These are phyloP conservation scores for Zygosaccharomyces sapae DNA, from an alignment of 1,139 yeast genomes.

Conservation along the genomic window DNA sequence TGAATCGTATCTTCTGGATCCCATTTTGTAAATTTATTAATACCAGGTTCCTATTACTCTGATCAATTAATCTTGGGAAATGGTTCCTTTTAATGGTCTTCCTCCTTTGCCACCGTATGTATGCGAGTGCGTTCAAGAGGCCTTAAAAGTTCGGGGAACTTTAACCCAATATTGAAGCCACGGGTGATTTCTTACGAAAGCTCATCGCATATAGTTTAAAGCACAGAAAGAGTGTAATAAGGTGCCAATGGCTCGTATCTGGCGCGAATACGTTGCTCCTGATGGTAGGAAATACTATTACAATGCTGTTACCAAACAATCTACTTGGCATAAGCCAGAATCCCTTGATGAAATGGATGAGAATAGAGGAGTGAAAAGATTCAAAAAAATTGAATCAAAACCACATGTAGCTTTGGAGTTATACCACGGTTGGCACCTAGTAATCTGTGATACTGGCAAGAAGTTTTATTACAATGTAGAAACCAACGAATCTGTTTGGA, in stretches of 20 bases:
- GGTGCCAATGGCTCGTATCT: conserved; percentile 30
- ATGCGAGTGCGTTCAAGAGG: neutral
- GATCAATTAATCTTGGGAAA: neutral
- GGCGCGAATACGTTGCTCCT: conserved; percentile 65
- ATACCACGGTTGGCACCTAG: conserved; percentile 40
- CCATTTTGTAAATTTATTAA: conserved; percentile 35
- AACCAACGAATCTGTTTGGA: conserved; percentile 39
- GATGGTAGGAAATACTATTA: conserved; percentile 71
- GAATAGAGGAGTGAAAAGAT: neutral
- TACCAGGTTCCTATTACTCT: neutral
- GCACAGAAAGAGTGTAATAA: neutral
- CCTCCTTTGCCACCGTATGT: conserved; percentile 16
- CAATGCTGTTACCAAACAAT: conserved; percentile 59
- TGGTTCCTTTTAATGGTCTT: neutral
- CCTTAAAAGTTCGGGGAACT: conserved; percentile 4
- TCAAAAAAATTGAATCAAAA: conserved; percentile 3
- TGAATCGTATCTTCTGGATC: conserved; percentile 86
- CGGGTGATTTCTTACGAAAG: conserved; percentile 6
- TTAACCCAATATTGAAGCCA: neutral
- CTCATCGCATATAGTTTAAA: conserved; percentile 2
- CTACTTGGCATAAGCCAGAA: conserved; percentile 80
- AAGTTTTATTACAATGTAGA: conserved; percentile 42
- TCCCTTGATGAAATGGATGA: conserved; percentile 28
- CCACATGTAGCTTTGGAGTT: conserved; percentile 23
- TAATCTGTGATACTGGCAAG: conserved; percentile 44